Conservation (phyloP, 1,284 basidiomycete species). For the Papiliotrema nemorosa region DNA sequence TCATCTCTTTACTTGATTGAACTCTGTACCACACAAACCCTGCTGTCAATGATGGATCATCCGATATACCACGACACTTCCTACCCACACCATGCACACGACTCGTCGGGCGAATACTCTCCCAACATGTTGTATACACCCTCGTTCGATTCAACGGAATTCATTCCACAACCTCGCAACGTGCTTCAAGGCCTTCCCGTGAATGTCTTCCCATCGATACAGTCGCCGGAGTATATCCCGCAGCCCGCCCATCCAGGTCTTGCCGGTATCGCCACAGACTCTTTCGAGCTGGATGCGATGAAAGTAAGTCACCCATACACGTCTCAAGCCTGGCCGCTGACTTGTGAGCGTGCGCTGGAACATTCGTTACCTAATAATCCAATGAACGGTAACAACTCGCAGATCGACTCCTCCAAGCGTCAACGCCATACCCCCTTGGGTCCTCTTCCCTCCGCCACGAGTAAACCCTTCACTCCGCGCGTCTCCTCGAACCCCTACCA, state of each 20-base stretch:
- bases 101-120: not conserved
- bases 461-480: too few species aligned
- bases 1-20: not conserved
- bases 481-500: too few species aligned
- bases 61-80: too few species aligned
- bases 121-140: not conserved
- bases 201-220: too few species aligned
- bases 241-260: not conserved
- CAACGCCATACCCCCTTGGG: too few species aligned
- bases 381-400: slow-evolving; percentile 20
- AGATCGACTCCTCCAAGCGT: slow-evolving; percentile 21
- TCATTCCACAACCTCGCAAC: not conserved
- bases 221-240: too few species aligned
- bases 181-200: too few species aligned
- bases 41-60: not conserved
- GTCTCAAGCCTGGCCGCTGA: slow-evolving; percentile 21
- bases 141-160: not conserved
- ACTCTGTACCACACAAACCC: not conserved
- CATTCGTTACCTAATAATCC: slow-evolving; percentile 28
- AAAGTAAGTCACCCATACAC: slow-evolving; percentile 48
- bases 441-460: too few species aligned
- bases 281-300: slow-evolving; percentile 2
- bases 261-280: not conserved
- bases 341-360: slow-evolving; percentile 60
- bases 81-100: not conserved